Evolutionary conservation across 257 asterid genomes (phyloP).

Genomic region (Penstemon eatonii): DNA sequence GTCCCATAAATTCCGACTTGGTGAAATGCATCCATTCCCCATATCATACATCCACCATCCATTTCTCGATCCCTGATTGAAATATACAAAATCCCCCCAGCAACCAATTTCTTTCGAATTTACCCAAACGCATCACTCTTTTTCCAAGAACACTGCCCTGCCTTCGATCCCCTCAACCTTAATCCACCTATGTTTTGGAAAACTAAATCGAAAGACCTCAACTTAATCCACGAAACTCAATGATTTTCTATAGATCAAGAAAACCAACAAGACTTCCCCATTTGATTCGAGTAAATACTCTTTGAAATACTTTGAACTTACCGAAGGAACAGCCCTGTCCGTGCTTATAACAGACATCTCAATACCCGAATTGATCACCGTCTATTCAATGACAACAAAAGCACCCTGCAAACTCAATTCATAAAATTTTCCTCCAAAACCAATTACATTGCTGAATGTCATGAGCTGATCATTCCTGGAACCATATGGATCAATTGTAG

Average conservation of each 20-base stretch:
- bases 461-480: background rate
- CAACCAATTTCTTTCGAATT: slow-evolving; percentile 35
- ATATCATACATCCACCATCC: slow-evolving; percentile 39
- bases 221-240: too few relatives aligned
- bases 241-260: too few relatives aligned
- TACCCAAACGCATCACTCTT: slow-evolving; percentile 26
- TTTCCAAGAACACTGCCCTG: slow-evolving; percentile 26
- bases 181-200: too few relatives aligned
- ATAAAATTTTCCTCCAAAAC: slow-evolving; percentile 25
- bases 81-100: slow-evolving; percentile 34
- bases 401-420: slow-evolving; percentile 40
- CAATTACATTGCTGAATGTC: slow-evolving; percentile 29
- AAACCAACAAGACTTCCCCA: background rate
- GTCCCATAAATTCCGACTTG: background rate
- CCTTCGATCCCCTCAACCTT: slow-evolving; percentile 31
- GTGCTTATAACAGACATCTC: slow-evolving; percentile 21
- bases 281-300: slow-evolving; percentile 33
- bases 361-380: slow-evolving; percentile 2
- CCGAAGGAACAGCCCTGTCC: slow-evolving; percentile 33
- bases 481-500: background rate
- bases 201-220: too few relatives aligned
- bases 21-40: slow-evolving; percentile 27
- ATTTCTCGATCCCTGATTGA: slow-evolving; percentile 19
- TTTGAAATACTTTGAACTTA: slow-evolving; percentile 24
- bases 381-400: slow-evolving; percentile 30